A percentile compares a stretch with the other conserved stretches of the same genome.
phyloP scores from a whole-genome alignment of 1,284 basidiomycete genomes.

The Tilletia horrida region DNA sequence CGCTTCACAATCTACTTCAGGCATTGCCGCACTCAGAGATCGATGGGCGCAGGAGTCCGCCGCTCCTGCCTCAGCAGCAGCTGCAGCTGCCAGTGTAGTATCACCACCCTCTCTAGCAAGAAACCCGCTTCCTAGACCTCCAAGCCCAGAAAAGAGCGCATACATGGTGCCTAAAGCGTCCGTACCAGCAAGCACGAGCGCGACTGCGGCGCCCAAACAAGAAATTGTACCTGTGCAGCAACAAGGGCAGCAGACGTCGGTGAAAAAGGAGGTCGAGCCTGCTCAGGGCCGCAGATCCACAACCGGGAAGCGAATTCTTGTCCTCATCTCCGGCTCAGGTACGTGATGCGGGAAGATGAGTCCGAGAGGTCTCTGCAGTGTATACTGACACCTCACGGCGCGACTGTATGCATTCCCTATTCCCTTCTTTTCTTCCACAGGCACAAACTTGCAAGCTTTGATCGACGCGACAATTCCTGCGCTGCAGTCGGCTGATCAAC shows the following conservation, averaged over 20 bases:
- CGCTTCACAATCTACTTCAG: too few relatives aligned
- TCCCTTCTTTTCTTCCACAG: constrained; percentile 57
- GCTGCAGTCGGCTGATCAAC: constrained; percentile 60
- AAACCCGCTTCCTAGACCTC: neutral
- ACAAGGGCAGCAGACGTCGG: neutral
- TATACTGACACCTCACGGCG: neutral
- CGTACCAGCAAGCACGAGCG: neutral
- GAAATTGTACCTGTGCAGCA: neutral
- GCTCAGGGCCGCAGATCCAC: constrained; percentile 31
- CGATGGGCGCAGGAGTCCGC: constrained; percentile 19
- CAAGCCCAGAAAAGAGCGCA: constrained; percentile 9
- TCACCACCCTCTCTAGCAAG: neutral
- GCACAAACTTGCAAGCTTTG: constrained; percentile 90
- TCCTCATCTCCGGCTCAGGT: constrained; percentile 51
- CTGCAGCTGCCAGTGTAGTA: too few relatives aligned
- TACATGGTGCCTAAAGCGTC: neutral
- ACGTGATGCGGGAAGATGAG: neutral
- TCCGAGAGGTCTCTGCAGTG: too few relatives aligned
- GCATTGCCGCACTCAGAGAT: constrained; percentile 28
- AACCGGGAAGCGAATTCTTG: constrained; percentile 47
- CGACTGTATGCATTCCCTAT: neutral
- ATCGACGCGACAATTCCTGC: constrained; percentile 72
- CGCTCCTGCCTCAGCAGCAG: neutral
- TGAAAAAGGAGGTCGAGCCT: constrained; percentile 14
- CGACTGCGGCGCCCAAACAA: constrained; percentile 17